These are phyloP conservation scores for Candida glucosophila DNA, from an alignment of 1,139 yeast genomes.

Conservation along the genomic window DNA sequence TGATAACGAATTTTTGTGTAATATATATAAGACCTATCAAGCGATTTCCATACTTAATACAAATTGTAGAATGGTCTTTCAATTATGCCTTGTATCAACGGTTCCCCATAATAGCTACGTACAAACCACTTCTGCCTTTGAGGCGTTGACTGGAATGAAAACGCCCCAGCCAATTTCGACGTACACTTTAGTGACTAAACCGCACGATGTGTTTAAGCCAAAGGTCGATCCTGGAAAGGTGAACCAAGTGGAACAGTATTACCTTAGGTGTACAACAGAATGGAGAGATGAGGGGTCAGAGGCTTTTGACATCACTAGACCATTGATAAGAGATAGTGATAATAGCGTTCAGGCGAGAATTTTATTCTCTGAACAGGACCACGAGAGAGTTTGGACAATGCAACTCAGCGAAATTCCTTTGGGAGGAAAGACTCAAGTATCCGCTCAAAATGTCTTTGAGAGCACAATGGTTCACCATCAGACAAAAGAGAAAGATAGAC, in stretches of 20 bases:
- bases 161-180: conserved; percentile 34
- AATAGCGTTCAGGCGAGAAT: conserved; percentile 17
- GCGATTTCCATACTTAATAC: no score
- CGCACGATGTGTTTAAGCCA: conserved; percentile 36
- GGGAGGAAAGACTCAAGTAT: conserved; percentile 67
- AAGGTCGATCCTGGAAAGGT: conserved; percentile 43
- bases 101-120: conserved; percentile 34
- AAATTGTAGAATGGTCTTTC: conserved; percentile 39
- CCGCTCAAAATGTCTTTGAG: conserved; percentile 61
- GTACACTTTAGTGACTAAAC: conserved; percentile 35
- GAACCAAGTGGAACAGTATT: conserved; percentile 41
- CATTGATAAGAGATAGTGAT: conserved; percentile 13
- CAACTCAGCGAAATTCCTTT: conserved; percentile 77
- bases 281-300: conserved; percentile 25
- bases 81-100: conserved; percentile 31
- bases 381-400: conserved; percentile 48
- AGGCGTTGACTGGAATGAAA: conserved; percentile 35
- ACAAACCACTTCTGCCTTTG: conserved; percentile 36
- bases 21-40: conserved; percentile 1
- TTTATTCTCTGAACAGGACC: conserved; percentile 21
- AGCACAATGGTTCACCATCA: conserved; percentile 49
- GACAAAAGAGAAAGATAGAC: conserved; percentile 15
- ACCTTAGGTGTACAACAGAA: conserved; percentile 36
- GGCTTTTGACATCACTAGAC: conserved; percentile 18
- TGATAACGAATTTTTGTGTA: conserved; percentile 2